A percentile compares a stretch with the other conserved stretches of the same genome.
phyloP scores from a whole-genome alignment of 148 eudicot genomes.

The Tetragonia tetragonoides region DNA sequence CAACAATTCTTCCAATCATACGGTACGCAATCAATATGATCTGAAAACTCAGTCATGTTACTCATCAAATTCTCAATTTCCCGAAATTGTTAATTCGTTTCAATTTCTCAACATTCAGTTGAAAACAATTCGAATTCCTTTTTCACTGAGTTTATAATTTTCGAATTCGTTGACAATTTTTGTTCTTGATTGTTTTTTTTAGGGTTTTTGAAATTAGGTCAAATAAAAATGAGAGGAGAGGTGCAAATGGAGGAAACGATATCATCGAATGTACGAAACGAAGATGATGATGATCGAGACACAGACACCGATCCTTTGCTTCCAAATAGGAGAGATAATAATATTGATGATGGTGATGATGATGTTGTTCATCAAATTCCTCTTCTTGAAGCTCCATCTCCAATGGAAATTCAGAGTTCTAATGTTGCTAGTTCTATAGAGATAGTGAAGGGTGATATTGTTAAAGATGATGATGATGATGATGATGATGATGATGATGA shows the following conservation, averaged over 20 bases:
- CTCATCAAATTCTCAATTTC: not conserved
- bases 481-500: constrained; percentile 25
- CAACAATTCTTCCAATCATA: not conserved
- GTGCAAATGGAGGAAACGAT: constrained; percentile 45
- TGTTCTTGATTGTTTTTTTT: not conserved
- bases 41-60: not conserved
- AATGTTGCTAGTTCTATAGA: constrained; percentile 4
- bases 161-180: not conserved
- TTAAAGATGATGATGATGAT: constrained; percentile 35
- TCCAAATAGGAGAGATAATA: constrained; percentile 19
- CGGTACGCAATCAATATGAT: not conserved
- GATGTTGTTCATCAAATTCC: not conserved
- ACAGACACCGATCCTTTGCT: constrained; percentile 68
- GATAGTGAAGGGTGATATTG: constrained; percentile 34
- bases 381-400: constrained; percentile 15
- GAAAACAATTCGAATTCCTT: not conserved
- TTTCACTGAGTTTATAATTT: not conserved
- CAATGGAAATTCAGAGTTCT: constrained; percentile 5
- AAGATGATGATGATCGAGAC: constrained; percentile 31
- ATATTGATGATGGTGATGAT: constrained; percentile 11
- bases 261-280: constrained; percentile 14
- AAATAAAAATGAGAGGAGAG: constrained; percentile 40
- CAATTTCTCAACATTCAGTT: not conserved
- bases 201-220: constrained; percentile 15
- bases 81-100: not conserved